Base-by-base conservation (phyloP, 1,139 yeast species). In the Zygoascus meyerae region DNA sequence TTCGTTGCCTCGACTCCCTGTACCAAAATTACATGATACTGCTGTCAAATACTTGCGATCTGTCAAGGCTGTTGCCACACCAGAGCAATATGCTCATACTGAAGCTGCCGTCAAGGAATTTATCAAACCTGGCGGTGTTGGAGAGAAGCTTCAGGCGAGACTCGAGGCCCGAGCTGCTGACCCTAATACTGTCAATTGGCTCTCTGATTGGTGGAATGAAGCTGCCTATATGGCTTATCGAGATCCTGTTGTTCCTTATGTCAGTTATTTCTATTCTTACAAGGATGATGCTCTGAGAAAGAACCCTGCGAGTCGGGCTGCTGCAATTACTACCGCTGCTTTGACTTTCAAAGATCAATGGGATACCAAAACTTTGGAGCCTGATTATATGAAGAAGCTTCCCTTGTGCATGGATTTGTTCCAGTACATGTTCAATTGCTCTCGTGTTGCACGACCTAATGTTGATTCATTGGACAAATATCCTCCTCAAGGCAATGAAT, bases 351-450 rank as follows among this genome's bases (percentile, higher is more conserved):
- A 68, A 62, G 52, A 54, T 39, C 60, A 58, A 53, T 67, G 67
- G 37, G 73, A 67, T 49, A 48, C 53, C 39, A 62, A 64, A 52
- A 61, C 69, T 14, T 59, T 70, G 56, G 81, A 74, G 56, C 89
- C 96, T 1, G 97, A 92, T 67, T 70, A 83, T 54, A 79, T 87
- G 71, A 85, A 79, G 70, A 83, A 81, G 48, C 75, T 74, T 57
- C 96, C 97, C 17, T 83, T 78, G 65, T 90, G 97, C 69, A 90
- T 90, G 97, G 90, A 87, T 66, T 84, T 95, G 34, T 90, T 86
- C 77, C 79, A 78, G 62, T 79, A 81, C 72, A 85, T 92, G 95
- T 92, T 92, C 73, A 87, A 89, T 72, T 86, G 84, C 63, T 78
- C 86, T 51, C 78, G 97, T 62, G 77, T 86, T 44, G 67, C 75